A percentile compares a stretch with the other conserved stretches of the same genome.
These are phyloP conservation scores for Smallanthus sonchifolius DNA, from an alignment of 129 eudicot species.

Conservation along the genomic window DNA sequence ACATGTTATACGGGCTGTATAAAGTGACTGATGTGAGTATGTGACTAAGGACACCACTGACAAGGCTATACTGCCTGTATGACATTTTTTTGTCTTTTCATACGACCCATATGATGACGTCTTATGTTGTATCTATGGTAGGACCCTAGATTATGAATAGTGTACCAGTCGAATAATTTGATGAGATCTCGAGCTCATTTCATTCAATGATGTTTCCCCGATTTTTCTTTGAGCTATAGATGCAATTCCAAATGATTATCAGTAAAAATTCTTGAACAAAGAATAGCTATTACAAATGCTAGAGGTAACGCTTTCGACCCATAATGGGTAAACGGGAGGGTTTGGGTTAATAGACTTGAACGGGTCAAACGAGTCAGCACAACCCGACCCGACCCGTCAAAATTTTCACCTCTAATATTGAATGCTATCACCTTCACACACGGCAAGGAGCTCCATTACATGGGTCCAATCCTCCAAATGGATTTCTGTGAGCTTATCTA, in stretches of 20 bases:
- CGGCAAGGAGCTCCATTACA: conserved; percentile 66
- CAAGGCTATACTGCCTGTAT: too few relatives aligned
- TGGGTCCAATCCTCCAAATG: conserved; percentile 55
- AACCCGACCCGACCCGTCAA: neutral
- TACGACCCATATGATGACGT: too few relatives aligned
- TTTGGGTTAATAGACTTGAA: neutral
- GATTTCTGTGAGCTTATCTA: conserved; percentile 81
- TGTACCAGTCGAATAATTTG: conserved; percentile 88
- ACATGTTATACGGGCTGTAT: too few relatives aligned
- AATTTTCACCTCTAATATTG: neutral
- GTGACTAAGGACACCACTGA: too few relatives aligned
- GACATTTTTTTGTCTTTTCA: too few relatives aligned
- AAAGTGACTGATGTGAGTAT: too few relatives aligned
- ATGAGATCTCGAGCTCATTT: conserved; percentile 92
- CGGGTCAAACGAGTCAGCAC: neutral
- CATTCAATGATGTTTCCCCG: conserved; percentile 86
- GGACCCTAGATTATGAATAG: neutral
- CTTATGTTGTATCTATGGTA: too few relatives aligned
- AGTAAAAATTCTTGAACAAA: neutral
- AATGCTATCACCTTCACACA: conserved; percentile 57
- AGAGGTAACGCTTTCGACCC: neutral
- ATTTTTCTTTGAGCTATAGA: conserved; percentile 79
- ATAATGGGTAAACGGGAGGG: neutral
- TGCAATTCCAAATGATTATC: neutral
- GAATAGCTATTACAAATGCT: neutral